Conservation (phyloP, 805 yeast genomes). For the Ogataea paradorogensis region DNA sequence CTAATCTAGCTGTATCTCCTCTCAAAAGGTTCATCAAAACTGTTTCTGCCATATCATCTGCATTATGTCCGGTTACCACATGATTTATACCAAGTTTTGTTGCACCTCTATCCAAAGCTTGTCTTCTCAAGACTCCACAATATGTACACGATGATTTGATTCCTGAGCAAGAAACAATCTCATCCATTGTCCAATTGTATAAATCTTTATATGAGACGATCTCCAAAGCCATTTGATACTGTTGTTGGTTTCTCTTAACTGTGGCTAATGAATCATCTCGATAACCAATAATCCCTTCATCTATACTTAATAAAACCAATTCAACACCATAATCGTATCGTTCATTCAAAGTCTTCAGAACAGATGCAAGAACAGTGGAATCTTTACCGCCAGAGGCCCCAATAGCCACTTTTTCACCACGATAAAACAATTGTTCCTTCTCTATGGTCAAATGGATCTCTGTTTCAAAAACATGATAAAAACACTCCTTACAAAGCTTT, state of each 20-base stretch:
- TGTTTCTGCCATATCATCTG: slow-evolving; percentile 99
- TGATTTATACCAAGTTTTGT: slow-evolving; percentile 79
- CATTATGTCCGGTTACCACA: slow-evolving; percentile 97
- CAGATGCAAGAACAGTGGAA: slow-evolving; percentile 89
- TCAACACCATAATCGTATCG: slow-evolving; percentile 85
- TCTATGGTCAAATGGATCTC: slow-evolving; percentile 91
- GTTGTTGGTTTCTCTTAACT: slow-evolving; percentile 86
- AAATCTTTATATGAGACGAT: slow-evolving; percentile 77
- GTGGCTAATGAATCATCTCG: slow-evolving; percentile 97
- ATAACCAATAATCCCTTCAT: slow-evolving; percentile 96
- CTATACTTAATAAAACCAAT: slow-evolving; percentile 79
- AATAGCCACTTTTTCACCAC: slow-evolving; percentile 88
- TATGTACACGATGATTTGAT: slow-evolving; percentile 93
- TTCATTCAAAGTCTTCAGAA: slow-evolving; percentile 83
- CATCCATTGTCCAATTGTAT: slow-evolving; percentile 99
- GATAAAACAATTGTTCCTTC: slow-evolving; percentile 61
- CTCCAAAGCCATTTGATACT: slow-evolving; percentile 44
- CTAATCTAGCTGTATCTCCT: slow-evolving; percentile 95
- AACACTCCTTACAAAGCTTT: slow-evolving; percentile 87
- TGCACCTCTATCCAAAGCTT: slow-evolving; percentile 96
- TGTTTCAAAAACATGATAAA: slow-evolving; percentile 86
- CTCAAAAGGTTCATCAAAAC: slow-evolving; percentile 90
- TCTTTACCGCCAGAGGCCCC: slow-evolving; percentile 99
- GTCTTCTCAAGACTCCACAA: slow-evolving; percentile 96
- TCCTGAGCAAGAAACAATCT: slow-evolving; percentile 92